Evolutionary conservation across 352 stramenopile species (phyloP).

Genomic region (Aphanomyces cochlioides): DNA sequence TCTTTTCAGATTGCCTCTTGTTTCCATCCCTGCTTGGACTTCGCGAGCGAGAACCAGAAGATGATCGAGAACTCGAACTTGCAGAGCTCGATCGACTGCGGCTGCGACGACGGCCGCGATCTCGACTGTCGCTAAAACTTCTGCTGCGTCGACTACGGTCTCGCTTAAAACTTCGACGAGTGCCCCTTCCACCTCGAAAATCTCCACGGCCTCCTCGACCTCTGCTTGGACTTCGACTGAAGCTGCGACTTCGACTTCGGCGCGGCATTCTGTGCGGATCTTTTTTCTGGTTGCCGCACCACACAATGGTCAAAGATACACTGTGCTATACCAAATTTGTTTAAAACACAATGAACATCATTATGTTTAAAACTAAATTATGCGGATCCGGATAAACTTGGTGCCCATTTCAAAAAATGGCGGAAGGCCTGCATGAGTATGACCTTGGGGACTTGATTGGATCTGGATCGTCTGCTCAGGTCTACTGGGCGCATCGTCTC

Average conservation of each 20-base stretch:
- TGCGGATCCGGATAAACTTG: slow-evolving; percentile 3
- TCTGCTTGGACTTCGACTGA: slow-evolving; percentile 4
- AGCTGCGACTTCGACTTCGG: slow-evolving; percentile 23
- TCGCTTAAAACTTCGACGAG: slow-evolving; percentile 25
- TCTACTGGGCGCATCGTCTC: slow-evolving; percentile 58
- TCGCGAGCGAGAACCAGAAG: slow-evolving; percentile 20
- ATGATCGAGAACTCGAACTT: slow-evolving; percentile 25
- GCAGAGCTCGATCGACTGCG: slow-evolving; percentile 24
- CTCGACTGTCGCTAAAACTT: slow-evolving; percentile 18
- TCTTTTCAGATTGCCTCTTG: slow-evolving; percentile 8
- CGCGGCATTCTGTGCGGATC: slow-evolving; percentile 14
- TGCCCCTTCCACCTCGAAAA: background rate
- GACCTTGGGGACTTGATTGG: slow-evolving; percentile 55
- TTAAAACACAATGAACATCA: background rate
- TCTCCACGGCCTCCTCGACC: background rate
- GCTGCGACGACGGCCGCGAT: slow-evolving; percentile 23
- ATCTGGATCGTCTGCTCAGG: slow-evolving; percentile 67
- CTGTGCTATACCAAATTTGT: background rate
- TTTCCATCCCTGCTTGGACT: slow-evolving; percentile 1
- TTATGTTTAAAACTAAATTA: background rate
- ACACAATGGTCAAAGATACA: slow-evolving; percentile 21
- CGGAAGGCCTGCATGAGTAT: slow-evolving; percentile 17
- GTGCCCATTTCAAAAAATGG: background rate
- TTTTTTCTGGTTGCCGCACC: slow-evolving; percentile 12
- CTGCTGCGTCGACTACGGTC: slow-evolving; percentile 17